Evolutionary conservation across 2,329 filamentous ascomycete species (phyloP).

Genomic region (Tolypocladium inflatum): DNA sequence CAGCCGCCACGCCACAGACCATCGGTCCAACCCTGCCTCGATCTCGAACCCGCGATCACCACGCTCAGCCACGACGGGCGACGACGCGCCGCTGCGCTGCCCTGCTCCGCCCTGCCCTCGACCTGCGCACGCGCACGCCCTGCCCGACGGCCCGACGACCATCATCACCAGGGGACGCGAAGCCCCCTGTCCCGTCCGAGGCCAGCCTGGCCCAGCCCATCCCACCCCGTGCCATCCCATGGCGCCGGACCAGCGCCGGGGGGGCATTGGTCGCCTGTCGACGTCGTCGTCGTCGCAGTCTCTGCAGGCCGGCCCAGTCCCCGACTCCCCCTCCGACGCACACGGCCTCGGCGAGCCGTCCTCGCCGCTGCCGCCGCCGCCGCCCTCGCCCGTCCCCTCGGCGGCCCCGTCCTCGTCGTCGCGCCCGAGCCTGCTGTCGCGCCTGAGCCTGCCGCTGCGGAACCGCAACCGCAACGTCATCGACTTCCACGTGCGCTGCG

Average conservation of each 20-base stretch:
- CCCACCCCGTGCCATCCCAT: conserved; percentile 14
- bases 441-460: conserved; percentile 40
- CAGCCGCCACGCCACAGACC: background rate
- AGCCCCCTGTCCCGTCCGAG: background rate
- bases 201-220: background rate
- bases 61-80: background rate
- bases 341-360: conserved; percentile 11
- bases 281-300: conserved; percentile 11
- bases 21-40: background rate
- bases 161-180: background rate
- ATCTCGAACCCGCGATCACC: background rate
- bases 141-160: background rate
- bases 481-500: conserved; percentile 69
- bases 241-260: conserved; percentile 9
- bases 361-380: conserved; percentile 20
- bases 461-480: conserved; percentile 54
- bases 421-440: conserved; percentile 37
- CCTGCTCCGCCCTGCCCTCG: background rate
- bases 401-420: conserved; percentile 13
- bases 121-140: background rate
- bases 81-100: background rate
- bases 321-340: conserved; percentile 16
- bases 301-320: conserved; percentile 11
- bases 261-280: conserved; percentile 10
- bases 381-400: conserved; percentile 9